Evolutionary conservation across 345 rosid genomes (phyloP), one percentile per base, ranked within the genome.

Genomic region (Murraya paniculata): DNA sequence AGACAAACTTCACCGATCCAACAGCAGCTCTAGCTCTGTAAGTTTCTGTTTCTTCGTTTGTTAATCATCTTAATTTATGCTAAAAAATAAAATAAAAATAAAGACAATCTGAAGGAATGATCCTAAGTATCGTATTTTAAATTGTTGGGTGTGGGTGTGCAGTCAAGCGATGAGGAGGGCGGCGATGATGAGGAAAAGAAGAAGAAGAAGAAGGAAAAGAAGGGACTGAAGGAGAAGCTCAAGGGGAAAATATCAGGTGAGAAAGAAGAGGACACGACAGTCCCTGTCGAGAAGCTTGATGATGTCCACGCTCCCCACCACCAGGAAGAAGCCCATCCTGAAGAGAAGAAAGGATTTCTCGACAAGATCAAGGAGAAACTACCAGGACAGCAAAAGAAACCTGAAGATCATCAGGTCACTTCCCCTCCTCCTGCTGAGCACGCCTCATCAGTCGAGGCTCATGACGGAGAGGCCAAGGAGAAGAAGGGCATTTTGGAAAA

Each of bases 21-120:
- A 72, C 77, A 92, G 93, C 88, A 91, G 95, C 85, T 90, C 95
- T n/a, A 90, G 97, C 89, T 96, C 98, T 57, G 99, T 96, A 90
- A 96, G 99, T 90, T 9, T 50, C 41, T 7, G 11, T 62, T 48
- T 16, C 33, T 16, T 45, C 5, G 13, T 45, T 13, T 13, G 18
- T 45, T 11, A 45, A 45, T 45, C 50, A 45, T 45, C 18, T 45
- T 45, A 45, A 45, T 45, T 13, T 45, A 45, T 45, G 50, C 11
- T 3, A 11, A 13, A 13, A 45, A 8, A 45, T 10, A 9, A 2
- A 10, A 10, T 11, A 11, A 39, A 8, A 8, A 39, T 2, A 39
- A 39, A 9, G 9, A 45, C 0, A 45, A 11, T 13, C 50, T 45
- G 50, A 45, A 45, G 1, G 50, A 13, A 11, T 13, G 50, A 45